Evolutionary conservation across 441 rosid species (phyloP), one percentile per base, ranked within the genome.

Genomic region (Isatis lusitanica): DNA sequence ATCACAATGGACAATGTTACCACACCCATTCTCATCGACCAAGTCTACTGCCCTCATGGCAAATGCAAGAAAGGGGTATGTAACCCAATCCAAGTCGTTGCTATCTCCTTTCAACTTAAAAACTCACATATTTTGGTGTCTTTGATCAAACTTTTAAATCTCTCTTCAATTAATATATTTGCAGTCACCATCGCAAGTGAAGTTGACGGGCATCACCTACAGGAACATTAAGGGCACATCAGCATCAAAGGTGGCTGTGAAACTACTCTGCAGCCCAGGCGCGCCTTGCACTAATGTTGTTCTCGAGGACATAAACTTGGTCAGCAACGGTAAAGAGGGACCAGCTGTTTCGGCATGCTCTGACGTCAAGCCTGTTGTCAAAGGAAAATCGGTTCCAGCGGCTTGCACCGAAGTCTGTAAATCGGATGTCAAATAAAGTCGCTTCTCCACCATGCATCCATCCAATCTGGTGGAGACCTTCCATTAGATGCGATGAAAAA

Each of bases 181-280:
- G 73, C 6, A 82, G 86, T 12, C 24, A 17, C 78, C 88, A 0
- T 86, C 88, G 3, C 43, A 39, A 15, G 84, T 87, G 43, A 79
- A 76, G 51, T 62, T 89, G 28, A 77, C 81, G 66, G 61, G 46
- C 35, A 75, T 89, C 12, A 76, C 68, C 46, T 82, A 80, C 80
- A 85, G 71, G 52, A 71, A 83, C 70, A 81, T 87, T 11, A 63
- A 61, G 2, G 95, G 95, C 2, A 87, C 87, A 38, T 74, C 88
- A 1, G 52, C 80, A 0, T 74, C 82, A 7, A 48, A 52, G 31
- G 18, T 78, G 0, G 91, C 85, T 0, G 78, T 85, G 47, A 83
- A 74, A 46, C 52, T 90, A 11, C 11, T 51, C 1, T 86, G 92
- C 55, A 87, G 92, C 74, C 56, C 55, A 17, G 78, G 80, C 1